Base-by-base conservation (phyloP, 441 rosid species). In the Arabidopsis hybrid region DNA sequence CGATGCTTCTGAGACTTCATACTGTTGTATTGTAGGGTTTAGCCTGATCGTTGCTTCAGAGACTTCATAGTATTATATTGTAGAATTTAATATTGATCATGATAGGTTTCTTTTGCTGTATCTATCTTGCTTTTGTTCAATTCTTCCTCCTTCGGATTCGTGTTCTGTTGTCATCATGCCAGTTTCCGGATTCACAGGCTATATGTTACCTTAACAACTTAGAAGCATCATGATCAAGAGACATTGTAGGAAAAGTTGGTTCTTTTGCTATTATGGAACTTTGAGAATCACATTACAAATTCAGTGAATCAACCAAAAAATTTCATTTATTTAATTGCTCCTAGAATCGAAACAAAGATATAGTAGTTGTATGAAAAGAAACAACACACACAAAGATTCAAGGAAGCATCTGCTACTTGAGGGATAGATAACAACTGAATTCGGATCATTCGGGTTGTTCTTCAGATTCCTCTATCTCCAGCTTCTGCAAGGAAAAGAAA, bases 381-480 rank as follows among this genome's bases (percentile, higher is more conserved):
- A 59, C 13, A 39, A 32, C 46, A 35, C 40, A 11, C 47, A 58
- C 16, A 60, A 60, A 18, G 52, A 40, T 59, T 52, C 63, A 43
- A 14, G 57, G 50, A 50, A 35, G 75, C 35, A 69, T 29, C 61
- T 52, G 57, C 51, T 66, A 38, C 55, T 45, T 59, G 31, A 66
- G 11, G 17, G 65, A 49, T 39, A 47, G 10, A 40, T 34, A 26
- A n/a, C 43, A 43, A 67, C 50, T 17, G 17, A 39, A 57, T 18
- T 52, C 7, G 10, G 58, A 14, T 76, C 67, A 76, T 56, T 69
- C 70, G 3, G 71, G 6, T 38, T 75, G 29, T 47, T 76, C 79
- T 64, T 76, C 75, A 49, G 75, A 64, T 57, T 76, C 61, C 51
- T 69, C 75, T 8, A 53, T 2, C 43, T 76, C 75, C 55, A 70